phyloP scores from a whole-genome alignment of 495 filamentous ascomycete genomes.

The Lophiotrema nucula region DNA sequence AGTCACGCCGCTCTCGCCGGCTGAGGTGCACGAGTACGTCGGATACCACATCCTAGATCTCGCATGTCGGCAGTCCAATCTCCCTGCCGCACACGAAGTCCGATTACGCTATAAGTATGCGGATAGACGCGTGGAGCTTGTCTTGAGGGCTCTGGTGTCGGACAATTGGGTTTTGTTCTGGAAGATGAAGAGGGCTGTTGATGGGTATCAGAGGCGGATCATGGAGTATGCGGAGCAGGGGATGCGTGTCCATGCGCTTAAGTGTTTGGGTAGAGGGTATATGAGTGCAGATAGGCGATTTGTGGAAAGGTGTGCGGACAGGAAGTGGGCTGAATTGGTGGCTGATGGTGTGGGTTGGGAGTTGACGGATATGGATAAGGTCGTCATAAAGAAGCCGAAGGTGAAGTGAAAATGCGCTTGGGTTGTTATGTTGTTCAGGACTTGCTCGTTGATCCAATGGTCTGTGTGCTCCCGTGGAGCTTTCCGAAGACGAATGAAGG shows the following conservation, averaged over 20 bases:
- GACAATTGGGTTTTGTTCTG: conserved; percentile 83
- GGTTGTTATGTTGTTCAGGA: too few relatives aligned
- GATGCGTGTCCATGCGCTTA: conserved; percentile 70
- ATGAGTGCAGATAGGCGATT: conserved; percentile 65
- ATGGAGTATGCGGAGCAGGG: conserved; percentile 76
- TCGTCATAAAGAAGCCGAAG: conserved; percentile 67
- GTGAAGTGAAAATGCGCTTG: conserved; percentile 44
- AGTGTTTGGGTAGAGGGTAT: conserved; percentile 81
- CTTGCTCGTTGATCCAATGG: too few relatives aligned
- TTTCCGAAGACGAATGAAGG: too few relatives aligned
- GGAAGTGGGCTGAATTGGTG: conserved; percentile 66
- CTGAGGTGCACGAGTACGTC: conserved; percentile 73
- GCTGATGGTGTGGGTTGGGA: conserved; percentile 76
- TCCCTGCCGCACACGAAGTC: conserved; percentile 68
- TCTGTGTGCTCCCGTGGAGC: too few relatives aligned
- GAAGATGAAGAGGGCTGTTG: conserved; percentile 65
- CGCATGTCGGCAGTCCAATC: conserved; percentile 77
- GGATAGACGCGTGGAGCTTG: conserved; percentile 62
- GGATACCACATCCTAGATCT: conserved; percentile 83
- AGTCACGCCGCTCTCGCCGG: conserved; percentile 57
- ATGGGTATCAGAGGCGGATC: conserved; percentile 70
- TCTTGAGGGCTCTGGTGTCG: conserved; percentile 68
- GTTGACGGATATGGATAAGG: conserved; percentile 55
- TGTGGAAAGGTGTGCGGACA: conserved; percentile 60
- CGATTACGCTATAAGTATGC: conserved; percentile 54